Percentiles rank a stretch among this genome's conserved stretches.
Conservation (phyloP, 1,139 yeast genomes). For the Blastobotrys buckinghamii region DNA sequence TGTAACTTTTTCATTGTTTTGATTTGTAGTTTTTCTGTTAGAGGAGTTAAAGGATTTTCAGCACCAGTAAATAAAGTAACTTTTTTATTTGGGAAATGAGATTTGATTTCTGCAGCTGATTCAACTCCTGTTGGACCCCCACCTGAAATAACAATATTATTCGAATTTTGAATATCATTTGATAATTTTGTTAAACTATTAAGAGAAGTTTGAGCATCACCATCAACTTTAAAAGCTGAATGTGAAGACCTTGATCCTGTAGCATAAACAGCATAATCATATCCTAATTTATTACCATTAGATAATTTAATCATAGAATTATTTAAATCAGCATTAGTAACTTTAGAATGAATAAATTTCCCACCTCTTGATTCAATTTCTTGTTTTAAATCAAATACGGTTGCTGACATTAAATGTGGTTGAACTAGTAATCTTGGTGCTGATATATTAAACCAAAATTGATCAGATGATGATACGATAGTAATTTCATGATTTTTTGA, state of each 20-base stretch:
- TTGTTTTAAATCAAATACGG: conserved; percentile 15
- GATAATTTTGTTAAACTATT: conserved; percentile 70
- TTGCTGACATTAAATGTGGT: conserved; percentile 15
- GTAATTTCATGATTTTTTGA: conserved; percentile 10
- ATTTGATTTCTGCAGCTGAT: conserved; percentile 61
- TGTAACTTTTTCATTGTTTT: conserved; percentile 16
- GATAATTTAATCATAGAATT: conserved; percentile 28
- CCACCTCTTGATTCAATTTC: conserved; percentile 17
- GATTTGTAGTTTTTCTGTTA: conserved; percentile 12
- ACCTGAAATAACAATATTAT: conserved; percentile 76
- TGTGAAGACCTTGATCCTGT: conserved; percentile 70
- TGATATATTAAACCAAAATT: conserved; percentile 21
- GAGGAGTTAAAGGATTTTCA: conserved; percentile 19
- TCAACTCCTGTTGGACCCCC: conserved; percentile 95
- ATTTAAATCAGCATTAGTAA: conserved; percentile 26
- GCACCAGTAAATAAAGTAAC: conserved; percentile 25
- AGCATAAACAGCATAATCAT: conserved; percentile 74
- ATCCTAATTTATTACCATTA: conserved; percentile 36
- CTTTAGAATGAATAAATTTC: conserved; percentile 29
- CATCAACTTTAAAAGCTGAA: conserved; percentile 61
- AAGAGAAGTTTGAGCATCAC: conserved; percentile 53
- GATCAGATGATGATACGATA: conserved; percentile 20
- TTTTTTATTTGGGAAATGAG: conserved; percentile 19
- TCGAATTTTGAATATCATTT: conserved; percentile 64
- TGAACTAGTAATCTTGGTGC: conserved; percentile 26